Evolutionary conservation across 148 eudicot species (phyloP).

Genomic region (Chenopodium berlandieri): DNA sequence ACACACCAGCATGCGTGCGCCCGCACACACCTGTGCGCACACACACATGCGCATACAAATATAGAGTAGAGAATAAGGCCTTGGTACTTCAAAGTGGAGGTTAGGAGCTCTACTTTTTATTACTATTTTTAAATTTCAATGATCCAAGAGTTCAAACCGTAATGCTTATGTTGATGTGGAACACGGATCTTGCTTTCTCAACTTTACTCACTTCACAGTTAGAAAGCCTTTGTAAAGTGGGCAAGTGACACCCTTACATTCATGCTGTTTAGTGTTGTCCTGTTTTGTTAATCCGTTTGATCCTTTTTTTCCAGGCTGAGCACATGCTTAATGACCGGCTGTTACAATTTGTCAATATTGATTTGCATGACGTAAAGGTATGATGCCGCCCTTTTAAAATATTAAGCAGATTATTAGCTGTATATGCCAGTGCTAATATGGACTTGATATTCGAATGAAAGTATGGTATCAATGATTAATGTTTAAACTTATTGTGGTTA

Average conservation of each 20-base stretch:
- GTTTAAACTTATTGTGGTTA: neutral
- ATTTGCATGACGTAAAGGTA: conserved; percentile 98
- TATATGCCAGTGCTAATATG: neutral
- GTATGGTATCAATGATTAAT: neutral
- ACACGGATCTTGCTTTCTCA: neutral
- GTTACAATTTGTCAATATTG: conserved; percentile 87
- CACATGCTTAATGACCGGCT: conserved; percentile 88
- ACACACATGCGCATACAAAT: too few species aligned
- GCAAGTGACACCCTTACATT: neutral
- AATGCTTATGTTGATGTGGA: neutral
- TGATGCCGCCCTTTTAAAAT: neutral
- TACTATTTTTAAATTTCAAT: neutral
- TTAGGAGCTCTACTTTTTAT: neutral
- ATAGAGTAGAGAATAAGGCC: neutral
- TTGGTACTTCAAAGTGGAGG: conserved; percentile 2
- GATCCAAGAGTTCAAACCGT: neutral
- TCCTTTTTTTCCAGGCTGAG: conserved; percentile 70
- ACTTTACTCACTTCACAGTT: neutral
- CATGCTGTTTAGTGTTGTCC: neutral
- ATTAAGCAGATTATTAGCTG: neutral
- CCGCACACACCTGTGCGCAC: too few species aligned
- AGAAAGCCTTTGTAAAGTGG: neutral
- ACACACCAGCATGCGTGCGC: too few species aligned
- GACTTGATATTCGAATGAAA: neutral
- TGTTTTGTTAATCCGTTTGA: conserved; percentile 16